Evolutionary conservation across 2,329 filamentous ascomycete genomes (phyloP), one percentile per base, ranked within the genome.

Genomic region (Dothideomycetes sp.): DNA sequence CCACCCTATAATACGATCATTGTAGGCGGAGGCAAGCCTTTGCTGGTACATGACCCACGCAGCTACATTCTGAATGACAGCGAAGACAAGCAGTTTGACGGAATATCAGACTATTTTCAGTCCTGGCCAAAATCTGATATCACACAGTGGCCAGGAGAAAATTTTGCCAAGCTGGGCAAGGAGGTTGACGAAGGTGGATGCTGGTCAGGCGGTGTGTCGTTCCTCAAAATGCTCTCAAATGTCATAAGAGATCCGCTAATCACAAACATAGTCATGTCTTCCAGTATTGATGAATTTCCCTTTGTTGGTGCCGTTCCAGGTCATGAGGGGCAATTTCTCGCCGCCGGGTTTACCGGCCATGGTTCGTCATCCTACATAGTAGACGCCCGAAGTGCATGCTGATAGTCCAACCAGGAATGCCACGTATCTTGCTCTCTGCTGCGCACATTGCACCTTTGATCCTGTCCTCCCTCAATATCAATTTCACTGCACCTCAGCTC

Each of bases 1-100:
- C 45, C 54, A 5, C 55, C 55, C 2, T 50, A 52, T 19, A 56
- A 57, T 31, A 47, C 52, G 11, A 51, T 58, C 41, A 50, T 54
- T 7, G 38, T 56, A 22, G 53, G 53, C 22, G 53, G 52, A 8
- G 55, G 46, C 2, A 49, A 50, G 31, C 44, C 49, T 15, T 46
- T 54, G 31, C 34, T 55, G 8, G 41, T 47, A 2, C 55, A 58
- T 31, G 41, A 44, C 14, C 55, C 54, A 0, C 42, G 47, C 9
- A 46, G 40, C 10, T 52, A 49, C 34, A 38, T 51, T 11, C 36
- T 38, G 5, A 51, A 49, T 17, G 51, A 51, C 27, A 45, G 52
- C 11, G 53, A 57, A 38, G 46, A 53, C 36, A 47, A 49, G 34
- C 52, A 52, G 15, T 38, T 53, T 5, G 45, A 47, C 2, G 54